Base-by-base conservation (phyloP, 1,284 basidiomycete genomes). In the Rhodotorula mucilaginosa region DNA sequence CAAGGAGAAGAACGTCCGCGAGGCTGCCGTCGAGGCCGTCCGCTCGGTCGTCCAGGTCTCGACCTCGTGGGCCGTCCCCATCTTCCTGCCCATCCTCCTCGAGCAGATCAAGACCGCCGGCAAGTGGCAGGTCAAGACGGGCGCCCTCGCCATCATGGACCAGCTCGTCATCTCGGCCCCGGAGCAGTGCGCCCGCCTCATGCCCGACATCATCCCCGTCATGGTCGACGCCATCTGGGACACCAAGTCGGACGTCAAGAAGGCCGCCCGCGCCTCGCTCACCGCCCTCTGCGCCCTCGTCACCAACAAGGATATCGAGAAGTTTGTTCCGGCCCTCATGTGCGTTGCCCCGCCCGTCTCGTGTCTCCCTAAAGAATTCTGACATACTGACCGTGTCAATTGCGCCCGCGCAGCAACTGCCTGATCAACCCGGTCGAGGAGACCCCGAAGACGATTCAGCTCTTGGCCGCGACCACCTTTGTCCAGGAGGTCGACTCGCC, bases 401-500 rank as follows among this genome's bases (percentile, higher is more conserved):
- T 26, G 26, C 26, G 3, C 21, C 10, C 48, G 26, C 23, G 48
- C 52, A 64, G 62, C 84, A 92, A 96, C 84, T 91, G 93, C 82
- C 86, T 99, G 80, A 95, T 97, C 85, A 94, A 99, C 87, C 97
- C 97, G 80, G 93, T 97, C 79, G 96, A 99, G 87, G 94, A 99
- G 88, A 96, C 98, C 76, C 91, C 95, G 80, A 92, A 90, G 81
- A 97, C 94, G 80, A 93, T 99, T 80, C 87, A 88, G 81, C 90
- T 97, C 83, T 93, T 99, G 83, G 95, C 95, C 83, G 90, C 97
- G 72, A 99, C 97, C 84, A 99, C 97, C 83, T 99, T 99, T 89
- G 97, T 99, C 89, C 93, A 95, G 74, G 97, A 99, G 87, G 97
- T 99, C 84, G 97, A 99, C 83, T 95, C 96, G 74, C 89, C 97